Evolutionary conservation across 1,284 basidiomycete genomes (phyloP).

Genomic region (Tilletiopsis washingtonensis): DNA sequence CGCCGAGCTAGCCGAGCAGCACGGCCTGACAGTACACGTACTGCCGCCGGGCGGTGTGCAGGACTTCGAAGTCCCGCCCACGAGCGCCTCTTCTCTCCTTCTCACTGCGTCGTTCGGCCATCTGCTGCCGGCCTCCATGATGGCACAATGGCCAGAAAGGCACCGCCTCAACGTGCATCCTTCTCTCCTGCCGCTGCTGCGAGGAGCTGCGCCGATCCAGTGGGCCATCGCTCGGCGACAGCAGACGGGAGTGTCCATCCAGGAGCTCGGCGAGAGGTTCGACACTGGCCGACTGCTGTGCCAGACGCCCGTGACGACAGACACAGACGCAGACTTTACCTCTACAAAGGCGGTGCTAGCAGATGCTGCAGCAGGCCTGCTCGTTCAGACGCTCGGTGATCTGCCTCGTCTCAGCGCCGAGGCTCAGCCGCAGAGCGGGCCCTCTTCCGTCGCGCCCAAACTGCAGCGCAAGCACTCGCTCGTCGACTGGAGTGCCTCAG

Average conservation of each 20-base stretch:
- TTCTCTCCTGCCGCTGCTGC: constrained; percentile 75
- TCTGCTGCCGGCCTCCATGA: constrained; percentile 63
- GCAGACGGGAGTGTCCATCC: constrained; percentile 29
- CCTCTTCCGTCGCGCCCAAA: no score
- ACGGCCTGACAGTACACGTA: constrained; percentile 10
- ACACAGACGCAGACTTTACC: no score
- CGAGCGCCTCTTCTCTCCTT: constrained; percentile 54
- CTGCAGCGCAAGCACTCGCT: no score
- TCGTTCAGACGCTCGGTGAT: no score
- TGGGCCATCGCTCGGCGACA: constrained; percentile 56
- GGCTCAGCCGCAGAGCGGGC: no score
- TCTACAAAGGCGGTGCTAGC: no score
- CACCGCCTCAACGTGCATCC: constrained; percentile 86
- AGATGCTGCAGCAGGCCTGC: no score
- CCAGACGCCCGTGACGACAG: no score
- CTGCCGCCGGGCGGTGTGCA: constrained; percentile 19
- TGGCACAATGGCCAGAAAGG: constrained; percentile 58
- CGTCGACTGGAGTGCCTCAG: no score
- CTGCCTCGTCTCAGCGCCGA: no score
- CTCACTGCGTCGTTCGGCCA: constrained; percentile 89
- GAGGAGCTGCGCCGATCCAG: constrained; percentile 88
- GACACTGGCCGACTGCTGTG: constrained; percentile 26
- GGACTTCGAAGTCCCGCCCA: constrained; percentile 1
- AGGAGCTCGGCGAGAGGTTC: constrained; percentile 27
- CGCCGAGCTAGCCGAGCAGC: constrained; percentile 20